Base-by-base conservation (phyloP, 129 eudicot genomes). In the Artemisia argyi region DNA sequence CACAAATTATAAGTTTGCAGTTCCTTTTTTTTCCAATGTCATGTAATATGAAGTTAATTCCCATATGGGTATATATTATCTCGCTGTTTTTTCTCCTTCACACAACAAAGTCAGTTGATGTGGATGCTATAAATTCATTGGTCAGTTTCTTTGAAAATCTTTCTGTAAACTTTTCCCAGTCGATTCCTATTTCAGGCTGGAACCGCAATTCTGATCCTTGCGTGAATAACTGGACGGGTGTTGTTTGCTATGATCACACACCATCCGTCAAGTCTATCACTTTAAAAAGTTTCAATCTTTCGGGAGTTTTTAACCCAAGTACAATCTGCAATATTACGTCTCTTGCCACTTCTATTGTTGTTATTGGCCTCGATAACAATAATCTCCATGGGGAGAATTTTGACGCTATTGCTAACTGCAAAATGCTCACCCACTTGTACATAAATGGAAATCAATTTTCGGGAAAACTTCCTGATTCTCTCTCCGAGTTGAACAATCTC, bases 191-290 rank as follows among this genome's bases (percentile, higher is more conserved):
- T 49, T 72, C 75, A 3, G 92, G 88, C 42, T 90, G 96, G 96
- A 83, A 71, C 32, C 62, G n/a, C 14, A 48, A 77, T 47, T 84
- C 96, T 28, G 81, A 84, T 61, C 96, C 92, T 42, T 90, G 96
- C 65, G 55, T 48, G 55, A 68, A 51, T 63, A 66, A 78, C 6
- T 90, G 96, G 96, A 64, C 63, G 0, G 96, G 96, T 32, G 65
- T 90, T 54, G 53, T 35, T 1, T 86, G 96, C 30, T 66, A 76
- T 42, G 71, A 64, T 39, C 56, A 60, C 35, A 66, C 22, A 3
- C 17, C 32, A 3, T 58, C 76, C 0, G 55, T 89, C 17, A 76
- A 80, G 42, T 57, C 72, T 8, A 81, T 90, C 62, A 3, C 30
- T 3, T 88, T 90, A 47, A 68, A 78, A 2, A 73, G 73, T 56